Conservation (phyloP, 2,329 filamentous ascomycete genomes). For the Spiromastix sp. region DNA sequence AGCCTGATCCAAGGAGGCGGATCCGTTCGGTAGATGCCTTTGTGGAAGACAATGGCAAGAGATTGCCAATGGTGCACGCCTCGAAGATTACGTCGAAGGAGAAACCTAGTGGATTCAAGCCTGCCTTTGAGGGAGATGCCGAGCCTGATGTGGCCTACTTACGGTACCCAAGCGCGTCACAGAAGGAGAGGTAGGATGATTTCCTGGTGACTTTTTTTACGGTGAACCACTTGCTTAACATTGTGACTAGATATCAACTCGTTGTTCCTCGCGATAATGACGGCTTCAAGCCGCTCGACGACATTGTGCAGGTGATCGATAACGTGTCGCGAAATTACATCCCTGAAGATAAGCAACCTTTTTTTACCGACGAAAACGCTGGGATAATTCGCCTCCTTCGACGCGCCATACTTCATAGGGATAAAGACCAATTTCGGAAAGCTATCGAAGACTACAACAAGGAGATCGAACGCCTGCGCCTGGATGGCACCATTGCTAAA, state of each 20-base stretch:
- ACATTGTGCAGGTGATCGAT: slow-evolving; percentile 60
- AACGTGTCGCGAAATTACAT: slow-evolving; percentile 68
- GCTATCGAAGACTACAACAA: slow-evolving; percentile 71
- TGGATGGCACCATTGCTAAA: slow-evolving; percentile 59
- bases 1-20: slow-evolving; percentile 34
- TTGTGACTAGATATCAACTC: slow-evolving; percentile 51
- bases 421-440: slow-evolving; percentile 59
- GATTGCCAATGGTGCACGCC: slow-evolving; percentile 39
- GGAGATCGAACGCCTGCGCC: slow-evolving; percentile 53
- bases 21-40: slow-evolving; percentile 38
- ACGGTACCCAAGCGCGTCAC: slow-evolving; percentile 71
- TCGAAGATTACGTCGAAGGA: slow-evolving; percentile 36
- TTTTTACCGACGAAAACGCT: slow-evolving; percentile 59
- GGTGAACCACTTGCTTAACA: not conserved
- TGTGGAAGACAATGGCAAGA: slow-evolving; percentile 26
- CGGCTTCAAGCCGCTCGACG: slow-evolving; percentile 55
- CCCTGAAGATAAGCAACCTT: slow-evolving; percentile 54
- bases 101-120: slow-evolving; percentile 39
- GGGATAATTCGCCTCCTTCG: slow-evolving; percentile 70
- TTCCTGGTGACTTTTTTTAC: not conserved
- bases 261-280: slow-evolving; percentile 71
- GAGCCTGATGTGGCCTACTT: slow-evolving; percentile 49
- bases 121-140: slow-evolving; percentile 36
- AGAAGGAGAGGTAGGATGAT: slow-evolving; percentile 51
- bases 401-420: slow-evolving; percentile 58